These are phyloP conservation scores for Ceriops zippeliana DNA, from an alignment of 345 rosid species.

Conservation along the genomic window DNA sequence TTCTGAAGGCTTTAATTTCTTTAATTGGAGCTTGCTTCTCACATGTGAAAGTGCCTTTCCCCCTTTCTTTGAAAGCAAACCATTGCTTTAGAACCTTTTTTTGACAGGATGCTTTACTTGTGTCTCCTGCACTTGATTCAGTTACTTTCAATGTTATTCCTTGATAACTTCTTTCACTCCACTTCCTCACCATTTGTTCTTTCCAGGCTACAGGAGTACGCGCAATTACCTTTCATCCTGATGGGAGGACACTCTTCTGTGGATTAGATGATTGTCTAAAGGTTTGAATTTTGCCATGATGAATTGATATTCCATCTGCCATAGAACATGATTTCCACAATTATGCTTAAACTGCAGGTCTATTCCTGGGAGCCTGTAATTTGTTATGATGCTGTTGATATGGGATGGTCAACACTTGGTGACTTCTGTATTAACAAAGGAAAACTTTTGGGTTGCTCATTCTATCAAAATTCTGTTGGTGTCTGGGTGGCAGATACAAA, in stretches of 20 bases:
- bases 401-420: conserved; percentile 92
- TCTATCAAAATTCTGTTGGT: conserved; percentile 71
- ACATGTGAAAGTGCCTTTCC: not conserved
- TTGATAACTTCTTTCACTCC: not conserved
- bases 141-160: not conserved
- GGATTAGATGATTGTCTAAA: conserved; percentile 83
- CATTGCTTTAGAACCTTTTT: not conserved
- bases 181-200: conserved; percentile 9
- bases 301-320: conserved; percentile 4
- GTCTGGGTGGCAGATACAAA: conserved; percentile 84
- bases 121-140: not conserved
- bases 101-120: not conserved
- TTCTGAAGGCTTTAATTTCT: not conserved
- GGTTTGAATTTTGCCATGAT: conserved; percentile 45
- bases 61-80: not conserved
- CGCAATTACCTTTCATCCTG: conserved; percentile 72
- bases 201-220: conserved; percentile 82
- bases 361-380: conserved; percentile 98
- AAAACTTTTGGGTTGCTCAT: conserved; percentile 86
- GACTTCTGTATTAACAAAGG: conserved; percentile 84
- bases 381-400: conserved; percentile 77
- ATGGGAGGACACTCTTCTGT: conserved; percentile 83
- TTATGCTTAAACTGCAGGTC: conserved; percentile 52
- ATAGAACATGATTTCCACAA: conserved; percentile 7
- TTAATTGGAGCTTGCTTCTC: not conserved